Base-by-base conservation (phyloP, 2,329 filamentous ascomycete species). In the Cladosporium halotolerans region DNA sequence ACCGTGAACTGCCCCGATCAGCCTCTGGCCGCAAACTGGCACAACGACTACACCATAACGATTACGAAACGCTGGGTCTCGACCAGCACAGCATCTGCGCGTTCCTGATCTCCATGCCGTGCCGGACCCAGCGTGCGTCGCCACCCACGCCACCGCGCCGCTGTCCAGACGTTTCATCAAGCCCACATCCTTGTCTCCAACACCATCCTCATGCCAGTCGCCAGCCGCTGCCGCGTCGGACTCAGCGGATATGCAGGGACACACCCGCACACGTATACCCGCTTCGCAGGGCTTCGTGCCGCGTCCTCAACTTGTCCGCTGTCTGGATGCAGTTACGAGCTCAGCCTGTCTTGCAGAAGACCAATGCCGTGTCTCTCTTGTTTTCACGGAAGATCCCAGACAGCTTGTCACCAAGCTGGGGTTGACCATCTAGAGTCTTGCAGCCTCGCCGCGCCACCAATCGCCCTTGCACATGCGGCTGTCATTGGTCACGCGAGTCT, bases 101-200 rank as follows among this genome's bases (percentile, higher is more conserved):
- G 62, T 66, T 65, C 61, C 63, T 66, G 63, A 64, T 63, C 62
- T 59, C 45, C 63, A 64, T 62, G 57, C 58, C 59, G 55, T 55
- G 56, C 60, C 55, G 56, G 55, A 45, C 45, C 42, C 47, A 50
- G 48, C 54, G 44, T 14, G 45, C 45, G 38, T 47, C 32, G 28
- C 46, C 40, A 18, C 39, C 41, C 50, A 53, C 51, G 55, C 54
- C 58, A 57, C 50, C 43, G 28, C 36, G 44, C 44, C n/a, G 10
- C 53, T 41, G 32, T 43, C 48, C 48, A 51, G 11, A 53, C 52
- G 59, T 63, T 60, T 62, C 59, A 60, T 46, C 48, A 62, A 57
- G 51, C 61, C 58, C 61, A 58, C 51, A 53, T 55, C 57, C 57
- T 47, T 43, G 55, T 51, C 48, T 9, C 47, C 39, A 49, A 52